These are phyloP conservation scores for Kernera saxatilis DNA, from an alignment of 345 rosid species.

Conservation along the genomic window DNA sequence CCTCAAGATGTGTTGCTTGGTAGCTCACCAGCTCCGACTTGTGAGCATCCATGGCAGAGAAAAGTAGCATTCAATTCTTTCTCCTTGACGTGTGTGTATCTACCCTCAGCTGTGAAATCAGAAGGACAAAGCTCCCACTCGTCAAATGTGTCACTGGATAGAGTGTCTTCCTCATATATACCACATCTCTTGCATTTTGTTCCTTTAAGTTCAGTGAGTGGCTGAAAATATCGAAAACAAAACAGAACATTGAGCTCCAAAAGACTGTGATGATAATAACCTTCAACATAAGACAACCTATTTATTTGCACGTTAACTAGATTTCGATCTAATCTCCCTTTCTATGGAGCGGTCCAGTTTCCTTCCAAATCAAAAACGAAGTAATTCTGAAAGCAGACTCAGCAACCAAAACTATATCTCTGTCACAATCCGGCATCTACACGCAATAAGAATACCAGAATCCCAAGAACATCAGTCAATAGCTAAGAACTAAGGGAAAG, in stretches of 20 bases:
- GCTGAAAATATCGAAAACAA: conserved; percentile 43
- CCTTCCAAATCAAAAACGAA: not conserved
- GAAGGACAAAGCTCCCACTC: conserved; percentile 95
- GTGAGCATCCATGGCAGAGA: conserved; percentile 50
- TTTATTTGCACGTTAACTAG: not conserved
- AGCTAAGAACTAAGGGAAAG: not conserved
- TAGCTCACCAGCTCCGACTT: conserved; percentile 41
- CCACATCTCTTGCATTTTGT: conserved; percentile 96
- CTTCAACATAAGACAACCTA: conserved; percentile 1
- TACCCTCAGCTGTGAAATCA: conserved; percentile 59
- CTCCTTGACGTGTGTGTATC: conserved; percentile 38
- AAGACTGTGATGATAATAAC: not conserved
- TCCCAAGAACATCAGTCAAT: not conserved
- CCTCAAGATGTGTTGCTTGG: not conserved
- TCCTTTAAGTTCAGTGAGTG: conserved; percentile 49
- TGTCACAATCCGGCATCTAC: not conserved
- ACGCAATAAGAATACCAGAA: not conserved
- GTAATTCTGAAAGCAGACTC: not conserved
- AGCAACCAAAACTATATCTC: not conserved
- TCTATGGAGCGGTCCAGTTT: not conserved
- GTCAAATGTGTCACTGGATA: conserved; percentile 58
- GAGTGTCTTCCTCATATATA: conserved; percentile 58
- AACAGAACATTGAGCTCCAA: not conserved
- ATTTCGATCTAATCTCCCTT: not conserved
- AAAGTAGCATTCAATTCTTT: conserved; percentile 67